Conservation (phyloP, 2,329 filamentous ascomycete species). For the Cercospora sp. region DNA sequence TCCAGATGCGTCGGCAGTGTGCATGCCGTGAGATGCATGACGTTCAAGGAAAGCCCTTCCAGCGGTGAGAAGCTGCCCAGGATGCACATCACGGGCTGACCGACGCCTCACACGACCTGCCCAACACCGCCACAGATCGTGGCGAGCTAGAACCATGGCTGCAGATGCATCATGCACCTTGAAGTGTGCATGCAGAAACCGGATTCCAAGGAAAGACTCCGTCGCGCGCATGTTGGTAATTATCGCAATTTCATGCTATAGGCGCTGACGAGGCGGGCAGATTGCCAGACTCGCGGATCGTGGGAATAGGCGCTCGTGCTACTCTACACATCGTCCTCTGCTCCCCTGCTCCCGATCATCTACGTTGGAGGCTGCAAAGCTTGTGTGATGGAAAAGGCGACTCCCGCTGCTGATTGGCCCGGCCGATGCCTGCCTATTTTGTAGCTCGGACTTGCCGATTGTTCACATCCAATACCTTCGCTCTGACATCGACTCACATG, state of each 20-base stretch:
- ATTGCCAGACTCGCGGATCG: background rate
- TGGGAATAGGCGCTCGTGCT: constrained; percentile 26
- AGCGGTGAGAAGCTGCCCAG: background rate
- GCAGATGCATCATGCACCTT: constrained; percentile 10
- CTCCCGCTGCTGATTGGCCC: constrained; percentile 16
- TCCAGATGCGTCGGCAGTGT: background rate
- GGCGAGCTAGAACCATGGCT: background rate
- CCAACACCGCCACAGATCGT: constrained; percentile 8
- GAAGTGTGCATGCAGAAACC: constrained; percentile 2
- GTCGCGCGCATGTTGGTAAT: background rate
- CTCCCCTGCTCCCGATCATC: constrained; percentile 16
- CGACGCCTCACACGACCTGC: background rate
- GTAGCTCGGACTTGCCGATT: background rate
- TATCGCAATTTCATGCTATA: constrained; percentile 9
- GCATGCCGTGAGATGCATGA: constrained; percentile 3
- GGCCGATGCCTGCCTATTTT: background rate
- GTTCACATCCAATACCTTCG: background rate
- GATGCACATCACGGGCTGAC: constrained; percentile 4
- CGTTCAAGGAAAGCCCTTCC: background rate
- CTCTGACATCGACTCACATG: constrained; percentile 7
- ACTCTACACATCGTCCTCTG: constrained; percentile 10
- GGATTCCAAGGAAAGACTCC: background rate
- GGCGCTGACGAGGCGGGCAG: constrained; percentile 4
- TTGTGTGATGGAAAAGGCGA: constrained; percentile 5
- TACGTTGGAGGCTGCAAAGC: constrained; percentile 23